Evolutionary conservation across 2,329 filamentous ascomycete genomes (phyloP).

Genomic region (Epichloe brachyelytri): DNA sequence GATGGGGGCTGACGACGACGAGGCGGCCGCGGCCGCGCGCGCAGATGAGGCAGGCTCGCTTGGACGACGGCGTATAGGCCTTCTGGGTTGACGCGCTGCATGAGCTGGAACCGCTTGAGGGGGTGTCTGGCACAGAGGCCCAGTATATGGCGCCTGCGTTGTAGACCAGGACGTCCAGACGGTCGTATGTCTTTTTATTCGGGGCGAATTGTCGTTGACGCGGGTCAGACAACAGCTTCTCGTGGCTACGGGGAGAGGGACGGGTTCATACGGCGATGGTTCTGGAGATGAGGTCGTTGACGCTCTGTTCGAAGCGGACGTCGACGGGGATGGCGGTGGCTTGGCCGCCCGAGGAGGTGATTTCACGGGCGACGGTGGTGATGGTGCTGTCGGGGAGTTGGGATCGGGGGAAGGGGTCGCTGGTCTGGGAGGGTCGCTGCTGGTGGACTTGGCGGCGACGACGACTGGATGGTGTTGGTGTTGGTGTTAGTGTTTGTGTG

Average conservation of each 20-base stretch:
- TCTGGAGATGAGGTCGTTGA: conserved; percentile 44
- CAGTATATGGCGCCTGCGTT: conserved; percentile 82
- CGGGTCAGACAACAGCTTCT: too few relatives aligned
- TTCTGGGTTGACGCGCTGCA: conserved; percentile 63
- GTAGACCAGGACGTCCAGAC: conserved; percentile 65
- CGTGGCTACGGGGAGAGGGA: not conserved
- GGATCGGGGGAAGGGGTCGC: conserved; percentile 57
- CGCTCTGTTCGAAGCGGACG: conserved; percentile 48
- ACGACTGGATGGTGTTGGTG: conserved; percentile 41
- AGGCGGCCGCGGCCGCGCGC: conserved; percentile 43
- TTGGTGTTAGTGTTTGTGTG: not conserved
- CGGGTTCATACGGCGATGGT: conserved; percentile 29
- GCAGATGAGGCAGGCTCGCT: conserved; percentile 53
- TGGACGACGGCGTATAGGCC: conserved; percentile 65
- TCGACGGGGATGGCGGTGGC: conserved; percentile 59
- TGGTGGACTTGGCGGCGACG: conserved; percentile 64
- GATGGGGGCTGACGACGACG: conserved; percentile 71
- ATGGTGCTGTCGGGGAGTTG: conserved; percentile 67
- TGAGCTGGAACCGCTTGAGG: conserved; percentile 62
- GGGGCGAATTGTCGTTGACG: too few relatives aligned
- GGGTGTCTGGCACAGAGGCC: conserved; percentile 60
- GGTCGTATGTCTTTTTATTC: conserved; percentile 35
- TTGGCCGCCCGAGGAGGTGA: conserved; percentile 47
- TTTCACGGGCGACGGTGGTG: conserved; percentile 66
- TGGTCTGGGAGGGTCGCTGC: conserved; percentile 42